Percentiles rank a stretch among this genome's conserved stretches.
Conservation (phyloP, 306 rosid species). For the Inga laurina region DNA sequence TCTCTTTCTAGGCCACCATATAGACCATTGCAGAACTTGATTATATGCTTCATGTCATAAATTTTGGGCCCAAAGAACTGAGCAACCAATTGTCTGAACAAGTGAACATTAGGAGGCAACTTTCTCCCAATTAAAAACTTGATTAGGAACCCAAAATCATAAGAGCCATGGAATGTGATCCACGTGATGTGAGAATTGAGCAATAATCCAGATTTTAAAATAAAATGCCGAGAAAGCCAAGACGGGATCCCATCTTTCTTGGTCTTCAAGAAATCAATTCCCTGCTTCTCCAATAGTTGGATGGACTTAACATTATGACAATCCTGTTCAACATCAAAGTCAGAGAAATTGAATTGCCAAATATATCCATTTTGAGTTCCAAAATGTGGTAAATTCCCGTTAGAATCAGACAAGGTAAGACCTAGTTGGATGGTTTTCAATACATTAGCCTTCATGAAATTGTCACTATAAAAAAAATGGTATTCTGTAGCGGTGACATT, state of each 20-base stretch:
- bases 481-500: no score
- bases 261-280: constrained; percentile 12
- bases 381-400: not conserved
- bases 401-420: not conserved
- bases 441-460: not conserved
- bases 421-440: constrained; percentile 17
- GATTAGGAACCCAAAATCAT: constrained; percentile 22
- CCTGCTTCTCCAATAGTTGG: not conserved
- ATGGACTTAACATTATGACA: not conserved
- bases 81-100: not conserved
- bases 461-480: no score
- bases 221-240: not conserved
- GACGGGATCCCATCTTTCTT: not conserved
- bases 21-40: constrained; percentile 1
- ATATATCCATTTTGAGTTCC: not conserved
- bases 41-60: constrained; percentile 21
- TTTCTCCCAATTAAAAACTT: not conserved
- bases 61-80: not conserved
- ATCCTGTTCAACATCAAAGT: not conserved
- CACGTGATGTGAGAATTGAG: no score
- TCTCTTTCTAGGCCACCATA: not conserved
- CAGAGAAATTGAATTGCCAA: constrained; percentile 10
- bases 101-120: not conserved
- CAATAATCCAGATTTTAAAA: not conserved
- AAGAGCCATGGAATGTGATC: not conserved